Evolutionary conservation across 2,329 filamentous ascomycete species (phyloP).

Genomic region (Nemania serpens): DNA sequence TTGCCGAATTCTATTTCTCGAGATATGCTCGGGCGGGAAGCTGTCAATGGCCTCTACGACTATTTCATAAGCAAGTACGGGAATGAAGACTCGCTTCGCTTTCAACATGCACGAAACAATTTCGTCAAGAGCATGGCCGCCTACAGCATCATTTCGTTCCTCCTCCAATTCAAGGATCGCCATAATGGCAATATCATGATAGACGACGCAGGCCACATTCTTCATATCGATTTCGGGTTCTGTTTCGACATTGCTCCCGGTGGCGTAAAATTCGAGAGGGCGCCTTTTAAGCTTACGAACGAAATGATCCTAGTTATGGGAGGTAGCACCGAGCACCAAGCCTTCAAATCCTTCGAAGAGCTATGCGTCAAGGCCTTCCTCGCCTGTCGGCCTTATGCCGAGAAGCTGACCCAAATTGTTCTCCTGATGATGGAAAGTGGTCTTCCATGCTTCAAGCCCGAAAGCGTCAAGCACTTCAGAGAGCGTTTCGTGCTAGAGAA

Average conservation of each 20-base stretch:
- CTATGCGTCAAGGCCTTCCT: constrained; percentile 95
- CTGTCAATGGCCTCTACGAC: constrained; percentile 96
- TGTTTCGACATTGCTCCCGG: constrained; percentile 98
- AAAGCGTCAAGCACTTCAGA: constrained; percentile 89
- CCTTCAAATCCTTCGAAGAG: constrained; percentile 96
- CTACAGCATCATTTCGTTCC: constrained; percentile 94
- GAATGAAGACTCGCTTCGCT: constrained; percentile 90
- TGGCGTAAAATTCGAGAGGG: constrained; percentile 95
- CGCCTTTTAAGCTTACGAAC: constrained; percentile 94
- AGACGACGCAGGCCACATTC: constrained; percentile 93
- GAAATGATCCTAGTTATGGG: constrained; percentile 99
- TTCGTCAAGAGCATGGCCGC: constrained; percentile 99
- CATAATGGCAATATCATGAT: constrained; percentile 99
- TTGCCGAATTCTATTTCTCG: constrained; percentile 96
- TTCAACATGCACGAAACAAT: constrained; percentile 93
- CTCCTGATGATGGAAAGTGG: constrained; percentile 95
- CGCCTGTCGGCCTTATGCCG: constrained; percentile 80
- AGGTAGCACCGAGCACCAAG: constrained; percentile 78
- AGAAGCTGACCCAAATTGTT: constrained; percentile 89
- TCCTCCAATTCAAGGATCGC: constrained; percentile 97
- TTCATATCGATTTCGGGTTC: constrained; percentile 99
- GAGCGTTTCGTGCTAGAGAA: constrained; percentile 92
- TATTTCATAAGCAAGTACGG: constrained; percentile 98
- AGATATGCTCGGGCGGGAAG: constrained; percentile 97
- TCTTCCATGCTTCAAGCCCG: constrained; percentile 95